phyloP scores from a whole-genome alignment of 2,329 filamentous ascomycete genomes.

The Ophiostoma ips region DNA sequence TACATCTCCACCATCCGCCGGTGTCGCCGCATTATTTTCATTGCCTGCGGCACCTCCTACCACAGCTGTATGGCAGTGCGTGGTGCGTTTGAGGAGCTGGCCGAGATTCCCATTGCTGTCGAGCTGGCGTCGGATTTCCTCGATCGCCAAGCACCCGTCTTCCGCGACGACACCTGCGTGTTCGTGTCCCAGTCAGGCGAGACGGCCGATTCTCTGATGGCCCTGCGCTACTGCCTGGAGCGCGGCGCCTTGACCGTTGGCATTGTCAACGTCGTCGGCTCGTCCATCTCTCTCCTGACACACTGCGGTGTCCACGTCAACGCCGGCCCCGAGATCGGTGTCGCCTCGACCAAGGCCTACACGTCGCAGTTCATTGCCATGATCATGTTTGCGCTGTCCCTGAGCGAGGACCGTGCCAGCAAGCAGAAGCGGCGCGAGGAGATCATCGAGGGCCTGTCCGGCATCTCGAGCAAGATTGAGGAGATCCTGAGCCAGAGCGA shows the following conservation, averaged over 20 bases:
- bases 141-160: slow-evolving; percentile 89
- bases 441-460: slow-evolving; percentile 85
- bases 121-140: slow-evolving; percentile 97
- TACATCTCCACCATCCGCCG: slow-evolving; percentile 95
- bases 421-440: slow-evolving; percentile 86
- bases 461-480: slow-evolving; percentile 83
- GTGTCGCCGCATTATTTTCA: slow-evolving; percentile 96
- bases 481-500: slow-evolving; percentile 83
- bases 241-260: slow-evolving; percentile 93
- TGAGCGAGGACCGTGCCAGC: slow-evolving; percentile 91
- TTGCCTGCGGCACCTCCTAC: slow-evolving; percentile 95
- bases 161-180: slow-evolving; percentile 97
- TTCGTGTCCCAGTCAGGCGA: slow-evolving; percentile 98
- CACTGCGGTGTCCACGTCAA: slow-evolving; percentile 99
- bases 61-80: slow-evolving; percentile 99
- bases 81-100: slow-evolving; percentile 93
- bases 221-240: slow-evolving; percentile 94
- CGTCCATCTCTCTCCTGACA: slow-evolving; percentile 92
- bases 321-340: slow-evolving; percentile 95
- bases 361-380: slow-evolving; percentile 99
- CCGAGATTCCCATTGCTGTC: slow-evolving; percentile 93
- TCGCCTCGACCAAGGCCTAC: slow-evolving; percentile 98
- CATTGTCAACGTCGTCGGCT: slow-evolving; percentile 97
- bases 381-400: slow-evolving; percentile 97
- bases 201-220: slow-evolving; percentile 95